Conservation (phyloP, 345 rosid species). For the Excoecaria cochinchinensis region DNA sequence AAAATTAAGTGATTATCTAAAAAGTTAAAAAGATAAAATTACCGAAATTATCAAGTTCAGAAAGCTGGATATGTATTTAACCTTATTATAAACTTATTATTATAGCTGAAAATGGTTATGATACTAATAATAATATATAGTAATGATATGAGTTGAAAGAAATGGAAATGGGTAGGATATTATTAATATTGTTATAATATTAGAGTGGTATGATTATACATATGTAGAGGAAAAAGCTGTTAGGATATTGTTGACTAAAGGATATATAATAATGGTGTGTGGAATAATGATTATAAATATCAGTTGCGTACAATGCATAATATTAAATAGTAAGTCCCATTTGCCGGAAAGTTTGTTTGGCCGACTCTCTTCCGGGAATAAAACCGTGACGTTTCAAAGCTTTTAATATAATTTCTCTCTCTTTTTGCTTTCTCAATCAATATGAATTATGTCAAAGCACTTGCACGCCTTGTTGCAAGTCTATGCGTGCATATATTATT, state of each 20-base stretch:
- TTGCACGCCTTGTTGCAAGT: too few relatives aligned
- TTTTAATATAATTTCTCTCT: too few relatives aligned
- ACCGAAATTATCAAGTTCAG: too few relatives aligned
- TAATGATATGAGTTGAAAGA: too few relatives aligned
- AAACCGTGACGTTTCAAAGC: conserved; percentile 9
- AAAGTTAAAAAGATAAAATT: too few relatives aligned
- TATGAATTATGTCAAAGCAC: background rate
- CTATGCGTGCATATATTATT: too few relatives aligned
- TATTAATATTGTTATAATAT: too few relatives aligned
- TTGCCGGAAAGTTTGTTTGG: conserved; percentile 76
- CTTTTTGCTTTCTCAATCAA: background rate
- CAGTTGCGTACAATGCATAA: conserved; percentile 45
- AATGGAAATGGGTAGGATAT: too few relatives aligned
- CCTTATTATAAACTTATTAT: background rate
- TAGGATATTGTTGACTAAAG: conserved; percentile 75
- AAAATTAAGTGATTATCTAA: too few relatives aligned
- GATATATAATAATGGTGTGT: conserved; percentile 22
- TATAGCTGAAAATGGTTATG: background rate
- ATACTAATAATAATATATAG: background rate
- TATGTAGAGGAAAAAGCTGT: conserved; percentile 39
- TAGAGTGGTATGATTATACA: background rate
- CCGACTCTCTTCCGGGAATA: conserved; percentile 21
- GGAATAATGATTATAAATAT: conserved; percentile 56
- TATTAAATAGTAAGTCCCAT: conserved; percentile 30
- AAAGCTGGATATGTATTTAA: too few relatives aligned